Conservation (phyloP, 164 flowering plant genomes). For the Aristolochia fimbriata region DNA sequence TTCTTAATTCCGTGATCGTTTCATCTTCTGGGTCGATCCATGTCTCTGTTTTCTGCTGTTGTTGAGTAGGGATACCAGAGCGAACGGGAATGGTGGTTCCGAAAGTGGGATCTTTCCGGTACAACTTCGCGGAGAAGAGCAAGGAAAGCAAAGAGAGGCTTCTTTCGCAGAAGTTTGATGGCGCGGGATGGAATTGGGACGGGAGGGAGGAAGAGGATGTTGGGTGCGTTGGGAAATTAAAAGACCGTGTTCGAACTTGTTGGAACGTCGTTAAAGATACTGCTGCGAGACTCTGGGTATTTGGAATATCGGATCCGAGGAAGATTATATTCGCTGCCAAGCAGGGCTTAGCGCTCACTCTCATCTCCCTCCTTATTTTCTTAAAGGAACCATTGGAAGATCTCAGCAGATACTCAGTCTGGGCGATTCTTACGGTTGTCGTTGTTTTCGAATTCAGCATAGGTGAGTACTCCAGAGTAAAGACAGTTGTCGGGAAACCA, state of each 20-base stretch:
- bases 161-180: slow-evolving; percentile 17
- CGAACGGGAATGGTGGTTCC: slow-evolving; percentile 5
- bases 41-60: too few relatives aligned
- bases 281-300: slow-evolving; percentile 24
- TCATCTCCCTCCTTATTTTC: slow-evolving; percentile 57
- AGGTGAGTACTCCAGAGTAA: too few relatives aligned
- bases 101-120: slow-evolving; percentile 24
- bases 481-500: too few relatives aligned
- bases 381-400: slow-evolving; percentile 43
- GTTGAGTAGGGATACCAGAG: too few relatives aligned
- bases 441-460: slow-evolving; percentile 83
- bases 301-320: slow-evolving; percentile 60
- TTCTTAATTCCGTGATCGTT: too few relatives aligned
- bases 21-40: too few relatives aligned
- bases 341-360: slow-evolving; percentile 52
- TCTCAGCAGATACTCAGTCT: slow-evolving; percentile 41
- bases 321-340: slow-evolving; percentile 54
- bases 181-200: slow-evolving; percentile 19
- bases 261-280: slow-evolving; percentile 16
- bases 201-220: slow-evolving; percentile 12
- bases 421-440: slow-evolving; percentile 81
- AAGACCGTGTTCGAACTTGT: slow-evolving; percentile 8
- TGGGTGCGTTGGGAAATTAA: slow-evolving; percentile 13
- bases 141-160: slow-evolving; percentile 17
- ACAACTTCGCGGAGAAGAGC: slow-evolving; percentile 20